These are phyloP conservation scores for Nitzschia sp. DNA, from an alignment of 108 stramenopile species.

Conservation along the genomic window DNA sequence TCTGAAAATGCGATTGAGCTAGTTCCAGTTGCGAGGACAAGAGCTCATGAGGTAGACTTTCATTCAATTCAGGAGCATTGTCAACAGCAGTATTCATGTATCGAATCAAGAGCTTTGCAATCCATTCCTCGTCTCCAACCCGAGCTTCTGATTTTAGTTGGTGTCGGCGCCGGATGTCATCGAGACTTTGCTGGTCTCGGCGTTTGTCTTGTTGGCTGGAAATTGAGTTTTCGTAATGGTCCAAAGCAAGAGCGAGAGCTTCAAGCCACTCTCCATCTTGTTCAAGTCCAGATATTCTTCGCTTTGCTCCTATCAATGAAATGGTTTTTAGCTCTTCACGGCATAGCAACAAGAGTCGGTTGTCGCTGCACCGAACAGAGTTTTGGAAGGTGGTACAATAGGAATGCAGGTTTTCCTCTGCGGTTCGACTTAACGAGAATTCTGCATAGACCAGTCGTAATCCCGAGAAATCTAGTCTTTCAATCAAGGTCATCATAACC, in stretches of 20 bases:
- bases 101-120: conserved; percentile 78
- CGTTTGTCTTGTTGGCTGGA: conserved; percentile 68
- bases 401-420: background rate
- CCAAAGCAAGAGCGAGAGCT: conserved; percentile 83
- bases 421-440: conserved; percentile 62
- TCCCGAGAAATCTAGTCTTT: conserved; percentile 80
- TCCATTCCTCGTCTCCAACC: conserved; percentile 83
- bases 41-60: conserved; percentile 20
- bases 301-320: conserved; percentile 58
- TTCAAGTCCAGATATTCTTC: conserved; percentile 70
- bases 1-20: conserved; percentile 87
- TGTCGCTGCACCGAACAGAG: conserved; percentile 67
- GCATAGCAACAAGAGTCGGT: conserved; percentile 71
- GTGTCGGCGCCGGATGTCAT: conserved; percentile 47
- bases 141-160: conserved; percentile 18
- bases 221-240: conserved; percentile 81
- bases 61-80: conserved; percentile 75
- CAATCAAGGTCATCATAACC: conserved; percentile 84
- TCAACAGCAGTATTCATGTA: conserved; percentile 87
- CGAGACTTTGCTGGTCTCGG: conserved; percentile 31
- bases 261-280: conserved; percentile 94
- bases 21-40: conserved; percentile 48
- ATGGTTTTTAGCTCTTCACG: conserved; percentile 68
- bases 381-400: conserved; percentile 75
- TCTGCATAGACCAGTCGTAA: conserved; percentile 79